Evolutionary conservation across 2,329 filamentous ascomycete genomes (phyloP), one percentile per base, ranked within the genome.

Genomic region (Aspergillus cejpii): DNA sequence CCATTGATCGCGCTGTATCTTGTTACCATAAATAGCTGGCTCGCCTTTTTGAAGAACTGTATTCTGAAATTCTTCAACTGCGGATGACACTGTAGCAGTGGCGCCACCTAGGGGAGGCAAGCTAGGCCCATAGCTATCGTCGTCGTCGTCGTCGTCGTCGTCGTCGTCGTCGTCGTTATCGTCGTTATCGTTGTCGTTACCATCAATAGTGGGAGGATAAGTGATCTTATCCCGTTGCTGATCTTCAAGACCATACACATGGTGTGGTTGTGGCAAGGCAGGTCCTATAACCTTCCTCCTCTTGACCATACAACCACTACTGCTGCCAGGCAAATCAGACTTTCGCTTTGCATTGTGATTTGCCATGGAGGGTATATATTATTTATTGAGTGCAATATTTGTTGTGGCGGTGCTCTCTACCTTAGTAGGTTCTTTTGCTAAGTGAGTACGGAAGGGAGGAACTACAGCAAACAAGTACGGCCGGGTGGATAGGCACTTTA

Each of bases 1-100:
- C 85, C 85, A 90, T 58, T 87, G 83, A 70, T 94, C 90, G 57
- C 91, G 83, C 62, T 84, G 77, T 6, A 64, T 57, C 26, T 73
- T 57, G 11, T 62, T 59, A 14, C 65, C 55, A 28, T 71, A 51
- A 12, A 21, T 14, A 7, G 33, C 12, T 28, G 36, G 15, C 12
- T 6, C 19, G 21, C 15, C 36, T 36, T 15, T 43, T 39, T 17
- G 10, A 11, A 17, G 7, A 11, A 37, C 11, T 3, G 15, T 6
- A 1, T 10, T 19, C 34, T 27, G 19, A n/a, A n/a, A n/a, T 11
- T 6, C 28, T n/a, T 15, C 36, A 11, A 19, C 26, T 12, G 19
- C 26, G 12, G 10, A 20, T 15, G 3, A 8, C 5, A 26, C 17
- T n/a, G 38, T 20, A 12, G 44, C 24, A 4, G 12, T 27, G 7